phyloP scores from a whole-genome alignment of 768 basidiomycete genomes.

The Amylocystis lapponica region DNA sequence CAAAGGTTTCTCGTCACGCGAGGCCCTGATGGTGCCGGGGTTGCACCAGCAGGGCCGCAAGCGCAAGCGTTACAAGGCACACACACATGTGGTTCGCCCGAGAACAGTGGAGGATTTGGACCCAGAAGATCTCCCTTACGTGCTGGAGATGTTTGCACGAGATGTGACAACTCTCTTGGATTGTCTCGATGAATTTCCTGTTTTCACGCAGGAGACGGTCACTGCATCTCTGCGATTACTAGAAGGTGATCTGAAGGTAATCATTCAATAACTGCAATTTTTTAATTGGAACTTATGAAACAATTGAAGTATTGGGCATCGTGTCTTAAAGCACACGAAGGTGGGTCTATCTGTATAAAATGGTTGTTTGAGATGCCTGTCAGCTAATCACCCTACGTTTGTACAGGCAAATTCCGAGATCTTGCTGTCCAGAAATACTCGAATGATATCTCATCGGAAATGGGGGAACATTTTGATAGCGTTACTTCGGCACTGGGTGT shows the following conservation, averaged over 20 bases:
- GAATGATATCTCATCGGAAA: constrained; percentile 63
- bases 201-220: constrained; percentile 66
- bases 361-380: not conserved
- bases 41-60: constrained; percentile 28
- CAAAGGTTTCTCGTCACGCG: constrained; percentile 45
- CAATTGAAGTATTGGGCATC: constrained; percentile 80
- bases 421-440: constrained; percentile 70
- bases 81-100: constrained; percentile 46
- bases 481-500: constrained; percentile 62
- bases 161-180: constrained; percentile 65
- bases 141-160: constrained; percentile 53
- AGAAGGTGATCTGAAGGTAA: constrained; percentile 62
- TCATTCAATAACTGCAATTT: constrained; percentile 6
- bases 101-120: constrained; percentile 52
- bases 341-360: constrained; percentile 25
- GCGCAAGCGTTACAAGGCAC: constrained; percentile 24
- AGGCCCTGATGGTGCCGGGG: constrained; percentile 29
- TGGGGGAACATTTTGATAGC: constrained; percentile 67
- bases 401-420: constrained; percentile 62
- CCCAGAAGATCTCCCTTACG: constrained; percentile 58
- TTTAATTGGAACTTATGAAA: constrained; percentile 2
- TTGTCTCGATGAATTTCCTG: constrained; percentile 72
- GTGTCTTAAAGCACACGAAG: constrained; percentile 57
- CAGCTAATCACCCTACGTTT: too few species aligned
- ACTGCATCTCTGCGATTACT: constrained; percentile 63